Base-by-base conservation (phyloP, 176 grass and related monocot genomes). In the Ensete glaucum region DNA sequence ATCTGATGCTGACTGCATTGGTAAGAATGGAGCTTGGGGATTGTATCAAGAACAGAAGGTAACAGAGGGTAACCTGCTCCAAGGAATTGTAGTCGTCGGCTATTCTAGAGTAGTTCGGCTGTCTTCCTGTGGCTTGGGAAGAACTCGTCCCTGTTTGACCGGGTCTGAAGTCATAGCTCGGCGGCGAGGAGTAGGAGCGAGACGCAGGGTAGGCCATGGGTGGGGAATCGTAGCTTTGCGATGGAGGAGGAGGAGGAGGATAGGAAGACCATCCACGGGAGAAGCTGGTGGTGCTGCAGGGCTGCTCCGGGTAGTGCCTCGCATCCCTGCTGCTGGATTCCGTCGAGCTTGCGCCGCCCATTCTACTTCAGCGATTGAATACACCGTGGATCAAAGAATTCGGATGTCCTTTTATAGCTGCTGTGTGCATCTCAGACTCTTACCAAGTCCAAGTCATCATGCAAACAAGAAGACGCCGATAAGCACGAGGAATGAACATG, bases 81-180 rank as follows among this genome's bases (percentile, higher is more conserved):
- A 74, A 74, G 72, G 72, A 56, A 6, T 23, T 57, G 24, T 53
- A 74, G 23, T 56, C 24, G 17, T 74, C 72, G 21, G 53, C 17
- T 57, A 74, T 74, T 53, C 72, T 54, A 0, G 22, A 74, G 72
- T 56, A 74, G 3, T 29, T 74, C 23, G 53, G 3, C 52, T 24
- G 50, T 10, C 29, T 57, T 25, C 24, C 24, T 19, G 19, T 17
- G 52, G 11, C 19, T 14, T 17, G 19, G 0, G 69, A 72, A 21
- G 15, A 15, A 17, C 64, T 67, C 1, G 12, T 14, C 23, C 9
- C 16, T 15, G n/a, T 23, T 14, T 17, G 16, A n/a, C 14, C 2
- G 49, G 29, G 0, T 0, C 1, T 26, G 52, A 15, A 56, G 24
- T 55, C n/a, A 50, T 1, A 73, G 52, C 12, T 3, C 20, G 52